Evolutionary conservation across 768 basidiomycete genomes (phyloP).

Genomic region (Mycena indigotica): DNA sequence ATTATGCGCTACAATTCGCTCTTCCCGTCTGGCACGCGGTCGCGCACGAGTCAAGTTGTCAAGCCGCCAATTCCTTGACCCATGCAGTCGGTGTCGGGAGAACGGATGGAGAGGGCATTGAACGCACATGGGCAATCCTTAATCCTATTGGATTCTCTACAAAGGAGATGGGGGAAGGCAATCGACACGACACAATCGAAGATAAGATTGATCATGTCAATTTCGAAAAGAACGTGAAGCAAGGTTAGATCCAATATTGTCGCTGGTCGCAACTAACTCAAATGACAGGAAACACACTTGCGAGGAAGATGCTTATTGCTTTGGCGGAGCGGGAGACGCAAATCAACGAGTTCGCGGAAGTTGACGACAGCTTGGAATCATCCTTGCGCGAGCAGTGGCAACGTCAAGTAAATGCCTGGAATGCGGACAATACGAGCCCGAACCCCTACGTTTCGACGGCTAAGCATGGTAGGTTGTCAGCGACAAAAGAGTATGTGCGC

Average conservation of each 20-base stretch:
- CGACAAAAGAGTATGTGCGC: background rate
- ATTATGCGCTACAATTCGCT: background rate
- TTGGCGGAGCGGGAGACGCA: constrained; percentile 3
- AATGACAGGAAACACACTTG: constrained; percentile 6
- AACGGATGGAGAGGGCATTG: no score
- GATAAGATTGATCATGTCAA: constrained; percentile 24
- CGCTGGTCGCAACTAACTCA: no score
- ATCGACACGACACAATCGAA: constrained; percentile 31
- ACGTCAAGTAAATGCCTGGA: no score
- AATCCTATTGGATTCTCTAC: constrained; percentile 29
- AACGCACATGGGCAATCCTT: constrained; percentile 30
- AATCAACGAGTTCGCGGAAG: background rate
- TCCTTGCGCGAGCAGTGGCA: constrained; percentile 4
- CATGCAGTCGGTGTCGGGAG: no score
- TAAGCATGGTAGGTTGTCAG: background rate
- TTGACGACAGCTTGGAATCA: constrained; percentile 1
- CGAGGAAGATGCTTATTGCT: constrained; percentile 1
- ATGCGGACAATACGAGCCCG: background rate
- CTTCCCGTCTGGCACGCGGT: constrained; percentile 20
- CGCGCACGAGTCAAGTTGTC: constrained; percentile 18
- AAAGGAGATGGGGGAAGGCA: no score
- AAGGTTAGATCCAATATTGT: no score
- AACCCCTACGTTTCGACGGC: background rate
- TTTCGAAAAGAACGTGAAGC: no score
- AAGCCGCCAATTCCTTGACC: no score